Base-by-base conservation (phyloP, 169 alveolate genomes). In the Babesia caballi region DNA sequence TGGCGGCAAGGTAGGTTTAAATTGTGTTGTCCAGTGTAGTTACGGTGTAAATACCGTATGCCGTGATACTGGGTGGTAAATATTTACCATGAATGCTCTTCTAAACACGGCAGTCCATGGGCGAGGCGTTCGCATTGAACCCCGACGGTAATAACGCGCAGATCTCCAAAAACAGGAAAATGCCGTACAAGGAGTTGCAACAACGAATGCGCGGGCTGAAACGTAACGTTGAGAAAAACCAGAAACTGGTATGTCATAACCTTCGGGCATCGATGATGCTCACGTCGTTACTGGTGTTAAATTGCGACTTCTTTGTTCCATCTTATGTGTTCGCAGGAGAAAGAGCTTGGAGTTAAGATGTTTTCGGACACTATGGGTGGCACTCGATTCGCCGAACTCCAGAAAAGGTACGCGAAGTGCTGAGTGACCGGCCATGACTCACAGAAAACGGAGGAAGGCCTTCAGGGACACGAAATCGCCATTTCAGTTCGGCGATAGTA, bases 151-250 rank as follows among this genome's bases (percentile, higher is more conserved):
- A 28, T n/a, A 2, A 21, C 54, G 1, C 30, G 25, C 66, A 81
- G 88, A 81, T 81, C 35, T 65, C 77, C 21, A 61, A 81, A 35
- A 69, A 81, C 32, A 38, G 85, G 42, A 83, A 83, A 69, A 68
- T 88, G 82, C 93, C 89, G 32, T 83, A 83, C 49, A 83, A 84
- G 36, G 93, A 88, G 60, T 87, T 81, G 56, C 53, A 80, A 67
- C 83, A 65, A 49, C 47, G 93, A 14, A 61, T 76, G 38, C 73
- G 68, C 40, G 85, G 91, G 0, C 81, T 88, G 9, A 83, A 88
- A 56, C 69, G 74, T 36, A 58, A 83, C 66, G 76, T 88, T 7
- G 73, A 53, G 6, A 73, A 88, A 54, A 80, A 84, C 51, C 73
- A 73, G 36, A 70, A 78, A 80, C 28, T 70, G 65, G 93, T 80